Base-by-base conservation (phyloP, 1,139 yeast species). In the Sugiyamaella pinicola region DNA sequence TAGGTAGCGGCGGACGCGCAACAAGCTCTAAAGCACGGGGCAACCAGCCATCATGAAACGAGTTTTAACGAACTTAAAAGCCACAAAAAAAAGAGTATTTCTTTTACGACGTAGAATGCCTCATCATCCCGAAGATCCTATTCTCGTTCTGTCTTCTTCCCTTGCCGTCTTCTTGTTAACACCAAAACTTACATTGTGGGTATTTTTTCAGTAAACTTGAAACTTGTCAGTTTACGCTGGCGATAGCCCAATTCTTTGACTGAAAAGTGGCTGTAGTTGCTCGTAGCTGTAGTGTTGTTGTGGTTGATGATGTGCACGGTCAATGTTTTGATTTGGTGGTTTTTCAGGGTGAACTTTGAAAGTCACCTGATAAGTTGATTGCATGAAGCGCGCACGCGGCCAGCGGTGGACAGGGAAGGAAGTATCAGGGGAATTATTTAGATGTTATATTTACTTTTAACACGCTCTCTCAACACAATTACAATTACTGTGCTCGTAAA, bases 301-400 rank as follows among this genome's bases (percentile, higher is more conserved):
- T 12, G 5, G 34, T 29, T 29, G 34, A 29, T 10, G 35, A 8
- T 13, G 31, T 9, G 35, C 35, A 17, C 35, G 35, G 35, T 31
- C 15, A 13, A 31, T 31, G 35, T 31, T 31, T 13, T 35, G 39
- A 17, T 35, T 35, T 35, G 21, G 17, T 35, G 15, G 15, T 35
- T 35, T 35, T 18, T 15, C 19, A 35, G n/a, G 22, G 39, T 17
- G 39, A 35, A n/a, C 35, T 10, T 8, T 22, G 17, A 35, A 17
- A 15, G 22, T 35, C 39, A 35, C 39, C 22, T 35, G 39, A 35
- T 31, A 7, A 13, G n/a, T n/a, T 4, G 12, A 26, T 7, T 3
- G 12, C 2, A n/a, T n/a, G 17, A 33, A 33, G 37, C 37, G 37
- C 37, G 37, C 18, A 35, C 39, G 39, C 39, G 39, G 39, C 24